Conservation (phyloP, 2,329 filamentous ascomycete genomes). For the Cordyceps pruinosa region DNA sequence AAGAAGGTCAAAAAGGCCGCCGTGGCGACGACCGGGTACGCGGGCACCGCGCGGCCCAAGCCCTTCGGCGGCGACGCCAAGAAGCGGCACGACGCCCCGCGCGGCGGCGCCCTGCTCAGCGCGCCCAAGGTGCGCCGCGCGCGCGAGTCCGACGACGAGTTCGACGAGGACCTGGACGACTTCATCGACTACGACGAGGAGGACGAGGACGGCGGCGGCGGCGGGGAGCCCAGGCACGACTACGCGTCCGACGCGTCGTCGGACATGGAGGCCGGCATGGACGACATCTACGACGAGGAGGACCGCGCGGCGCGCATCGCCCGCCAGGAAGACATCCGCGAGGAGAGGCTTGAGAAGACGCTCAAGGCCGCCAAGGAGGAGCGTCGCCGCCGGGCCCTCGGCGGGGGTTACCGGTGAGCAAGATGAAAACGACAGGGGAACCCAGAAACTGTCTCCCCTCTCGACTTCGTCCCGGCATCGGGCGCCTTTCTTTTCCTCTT, state of each 20-base stretch:
- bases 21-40: constrained; percentile 56
- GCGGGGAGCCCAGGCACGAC: constrained; percentile 35
- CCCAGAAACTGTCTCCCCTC: no score
- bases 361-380: constrained; percentile 58
- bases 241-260: constrained; percentile 62
- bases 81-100: constrained; percentile 26
- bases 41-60: constrained; percentile 56
- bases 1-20: constrained; percentile 58
- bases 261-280: constrained; percentile 71
- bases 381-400: constrained; percentile 37
- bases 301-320: constrained; percentile 53
- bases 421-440: no score
- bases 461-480: no score
- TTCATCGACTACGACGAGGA: constrained; percentile 57
- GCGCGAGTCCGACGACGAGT: constrained; percentile 48
- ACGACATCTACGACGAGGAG: constrained; percentile 70
- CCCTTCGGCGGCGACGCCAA: constrained; percentile 25
- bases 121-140: constrained; percentile 22
- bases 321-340: constrained; percentile 59
- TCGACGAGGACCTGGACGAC: constrained; percentile 56
- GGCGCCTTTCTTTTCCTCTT: no score
- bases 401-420: constrained; percentile 15
- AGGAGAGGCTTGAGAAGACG: constrained; percentile 54
- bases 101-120: constrained; percentile 36
- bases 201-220: constrained; percentile 35